phyloP scores from a whole-genome alignment of 1,284 basidiomycete genomes.

The Trichosporon ovoides region DNA sequence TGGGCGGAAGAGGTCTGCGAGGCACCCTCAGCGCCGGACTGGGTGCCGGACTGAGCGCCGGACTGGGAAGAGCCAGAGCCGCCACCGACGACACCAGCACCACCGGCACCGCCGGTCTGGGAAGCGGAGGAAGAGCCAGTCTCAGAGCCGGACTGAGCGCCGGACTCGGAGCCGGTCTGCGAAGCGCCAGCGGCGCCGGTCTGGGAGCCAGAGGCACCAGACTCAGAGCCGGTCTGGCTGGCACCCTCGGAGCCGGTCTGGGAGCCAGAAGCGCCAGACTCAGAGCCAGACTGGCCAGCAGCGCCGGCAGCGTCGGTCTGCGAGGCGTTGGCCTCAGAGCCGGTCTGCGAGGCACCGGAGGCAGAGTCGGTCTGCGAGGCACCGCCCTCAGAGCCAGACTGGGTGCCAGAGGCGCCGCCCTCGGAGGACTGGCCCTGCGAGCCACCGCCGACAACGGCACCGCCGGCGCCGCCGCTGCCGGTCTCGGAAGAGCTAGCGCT shows the following conservation, averaged over 20 bases:
- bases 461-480: too few relatives aligned
- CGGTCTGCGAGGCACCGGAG: too few relatives aligned
- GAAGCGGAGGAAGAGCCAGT: slow-evolving; percentile 6
- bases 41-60: background rate
- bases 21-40: background rate
- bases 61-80: background rate
- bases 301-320: too few relatives aligned
- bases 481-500: too few relatives aligned
- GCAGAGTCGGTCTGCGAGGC: too few relatives aligned
- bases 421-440: too few relatives aligned
- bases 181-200: slow-evolving; percentile 3
- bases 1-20: background rate
- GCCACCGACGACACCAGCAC: background rate
- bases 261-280: slow-evolving; percentile 9
- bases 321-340: too few relatives aligned
- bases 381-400: too few relatives aligned
- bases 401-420: too few relatives aligned
- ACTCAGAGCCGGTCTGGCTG: slow-evolving; percentile 6
- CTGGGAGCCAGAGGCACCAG: slow-evolving; percentile 4
- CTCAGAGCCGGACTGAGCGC: slow-evolving; percentile 4
- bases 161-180: background rate
- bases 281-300: too few relatives aligned
- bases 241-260: too few relatives aligned
- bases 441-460: too few relatives aligned
- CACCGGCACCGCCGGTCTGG: background rate